Evolutionary conservation across 495 filamentous ascomycete species (phyloP).

Genomic region (Sordaria brevicollis): DNA sequence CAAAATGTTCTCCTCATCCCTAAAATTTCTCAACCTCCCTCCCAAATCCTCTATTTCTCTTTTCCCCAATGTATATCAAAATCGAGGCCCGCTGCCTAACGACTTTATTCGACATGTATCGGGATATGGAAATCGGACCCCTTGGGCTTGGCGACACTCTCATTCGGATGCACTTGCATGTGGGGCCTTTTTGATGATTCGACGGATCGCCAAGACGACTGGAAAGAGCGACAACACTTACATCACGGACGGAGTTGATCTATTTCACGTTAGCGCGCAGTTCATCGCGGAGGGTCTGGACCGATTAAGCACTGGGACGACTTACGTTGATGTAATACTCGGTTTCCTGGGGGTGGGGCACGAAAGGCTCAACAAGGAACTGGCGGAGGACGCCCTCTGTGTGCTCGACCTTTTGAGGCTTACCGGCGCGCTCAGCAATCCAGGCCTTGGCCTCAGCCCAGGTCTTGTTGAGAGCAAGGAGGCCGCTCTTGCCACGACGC

Average conservation of each 20-base stretch:
- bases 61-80: background rate
- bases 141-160: background rate
- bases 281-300: conserved; percentile 57
- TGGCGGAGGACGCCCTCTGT: conserved; percentile 79
- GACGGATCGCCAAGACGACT: conserved; percentile 10
- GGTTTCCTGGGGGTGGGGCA: conserved; percentile 82
- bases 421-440: conserved; percentile 85
- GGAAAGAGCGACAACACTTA: conserved; percentile 16
- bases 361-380: conserved; percentile 98
- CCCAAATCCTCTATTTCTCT: conserved; percentile 4
- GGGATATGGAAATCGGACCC: background rate
- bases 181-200: conserved; percentile 3
- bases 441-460: conserved; percentile 88
- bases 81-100: background rate
- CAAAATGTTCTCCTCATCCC: background rate
- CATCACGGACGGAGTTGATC: conserved; percentile 30
- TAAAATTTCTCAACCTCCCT: background rate
- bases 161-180: conserved; percentile 10
- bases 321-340: conserved; percentile 92
- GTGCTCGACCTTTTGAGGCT: conserved; percentile 86
- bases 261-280: conserved; percentile 18
- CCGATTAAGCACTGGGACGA: conserved; percentile 58
- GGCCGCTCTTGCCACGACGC: conserved; percentile 95
- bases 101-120: background rate
- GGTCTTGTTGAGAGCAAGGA: conserved; percentile 92